A percentile compares a stretch with the other conserved stretches of the same genome.
These are phyloP conservation scores for Hyaloscypha hepaticicola DNA, from an alignment of 495 filamentous ascomycete genomes.

Conservation along the genomic window DNA sequence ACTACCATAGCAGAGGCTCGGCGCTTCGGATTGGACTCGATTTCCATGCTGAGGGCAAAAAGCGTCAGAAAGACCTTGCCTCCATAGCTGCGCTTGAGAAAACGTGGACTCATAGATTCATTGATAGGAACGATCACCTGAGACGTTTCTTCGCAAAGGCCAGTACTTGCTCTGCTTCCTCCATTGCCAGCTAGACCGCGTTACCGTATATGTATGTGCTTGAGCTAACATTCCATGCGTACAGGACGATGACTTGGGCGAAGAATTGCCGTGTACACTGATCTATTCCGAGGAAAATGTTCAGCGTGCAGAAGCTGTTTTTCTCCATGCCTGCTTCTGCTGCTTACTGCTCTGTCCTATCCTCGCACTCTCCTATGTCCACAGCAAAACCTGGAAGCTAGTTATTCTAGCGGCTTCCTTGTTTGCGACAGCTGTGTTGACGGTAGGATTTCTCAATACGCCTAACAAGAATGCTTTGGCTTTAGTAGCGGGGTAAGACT, in stretches of 20 bases:
- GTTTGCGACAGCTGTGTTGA: constrained; percentile 14
- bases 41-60: constrained; percentile 1
- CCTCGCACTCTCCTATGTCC: constrained; percentile 11
- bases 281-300: constrained; percentile 21
- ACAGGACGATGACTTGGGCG: constrained; percentile 4
- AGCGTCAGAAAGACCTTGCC: constrained; percentile 2
- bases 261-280: constrained; percentile 10
- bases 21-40: constrained; percentile 10
- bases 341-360: constrained; percentile 19
- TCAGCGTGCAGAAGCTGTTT: constrained; percentile 17
- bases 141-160: constrained; percentile 13
- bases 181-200: neutral
- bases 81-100: constrained; percentile 19
- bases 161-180: neutral
- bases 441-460: constrained; percentile 16
- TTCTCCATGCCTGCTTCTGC: constrained; percentile 19
- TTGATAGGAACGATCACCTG: constrained; percentile 17
- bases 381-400: constrained; percentile 22
- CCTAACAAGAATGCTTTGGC: constrained; percentile 19
- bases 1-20: constrained; percentile 1
- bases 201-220: neutral
- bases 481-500: constrained; percentile 20
- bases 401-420: constrained; percentile 13
- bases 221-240: neutral
- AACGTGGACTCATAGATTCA: constrained; percentile 20